These are phyloP conservation scores for Tuber umbilicatum DNA, from an alignment of 495 filamentous ascomycete genomes.

Conservation along the genomic window DNA sequence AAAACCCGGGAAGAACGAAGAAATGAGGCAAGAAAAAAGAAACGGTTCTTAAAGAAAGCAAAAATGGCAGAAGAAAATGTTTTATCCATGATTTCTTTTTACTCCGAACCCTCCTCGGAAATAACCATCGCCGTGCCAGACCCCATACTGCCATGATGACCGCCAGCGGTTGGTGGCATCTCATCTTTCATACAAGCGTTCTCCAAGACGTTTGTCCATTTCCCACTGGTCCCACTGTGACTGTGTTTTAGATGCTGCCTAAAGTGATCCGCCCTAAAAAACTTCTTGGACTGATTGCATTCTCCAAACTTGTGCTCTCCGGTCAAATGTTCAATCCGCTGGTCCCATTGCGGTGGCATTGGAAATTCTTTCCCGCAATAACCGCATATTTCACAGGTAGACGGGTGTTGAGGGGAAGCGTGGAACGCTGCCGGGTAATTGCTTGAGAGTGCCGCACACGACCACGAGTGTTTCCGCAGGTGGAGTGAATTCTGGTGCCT, in stretches of 20 bases:
- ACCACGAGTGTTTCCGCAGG: slow-evolving; percentile 94
- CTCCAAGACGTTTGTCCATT: slow-evolving; percentile 98
- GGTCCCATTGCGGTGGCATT: slow-evolving; percentile 74
- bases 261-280: slow-evolving; percentile 96
- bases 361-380: slow-evolving; percentile 94
- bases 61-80: slow-evolving; percentile 10
- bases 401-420: slow-evolving; percentile 56
- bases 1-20: slow-evolving; percentile 22
- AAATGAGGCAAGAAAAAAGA: slow-evolving; percentile 14
- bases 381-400: slow-evolving; percentile 73
- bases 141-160: slow-evolving; percentile 21
- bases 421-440: slow-evolving; percentile 79
- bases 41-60: slow-evolving; percentile 14
- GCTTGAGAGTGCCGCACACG: slow-evolving; percentile 74
- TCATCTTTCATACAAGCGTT: slow-evolving; percentile 97
- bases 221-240: slow-evolving; percentile 91
- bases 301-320: slow-evolving; percentile 93
- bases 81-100: slow-evolving; percentile 9
- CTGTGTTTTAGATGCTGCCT: slow-evolving; percentile 97
- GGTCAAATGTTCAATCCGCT: slow-evolving; percentile 75
- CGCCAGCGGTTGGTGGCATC: slow-evolving; percentile 32
- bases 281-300: slow-evolving; percentile 97
- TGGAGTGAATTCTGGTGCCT: slow-evolving; percentile 96
- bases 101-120: slow-evolving; percentile 35
- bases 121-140: slow-evolving; percentile 33